These are phyloP conservation scores for Nicotiana noctiflora DNA, from an alignment of 257 asterid species.

Conservation along the genomic window DNA sequence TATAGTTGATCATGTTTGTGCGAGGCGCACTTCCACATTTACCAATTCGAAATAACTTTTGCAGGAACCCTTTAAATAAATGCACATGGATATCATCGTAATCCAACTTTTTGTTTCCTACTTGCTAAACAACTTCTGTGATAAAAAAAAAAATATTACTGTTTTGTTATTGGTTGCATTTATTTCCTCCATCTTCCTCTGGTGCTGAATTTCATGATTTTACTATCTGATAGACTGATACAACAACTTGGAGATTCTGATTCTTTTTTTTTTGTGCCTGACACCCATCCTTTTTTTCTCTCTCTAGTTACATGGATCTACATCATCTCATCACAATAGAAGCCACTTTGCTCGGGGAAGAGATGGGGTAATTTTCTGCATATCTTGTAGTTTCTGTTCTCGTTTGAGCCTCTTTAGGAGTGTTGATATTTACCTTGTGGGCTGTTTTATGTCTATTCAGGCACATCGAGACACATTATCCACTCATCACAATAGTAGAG, in stretches of 20 bases:
- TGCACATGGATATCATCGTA: neutral
- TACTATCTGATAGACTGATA: neutral
- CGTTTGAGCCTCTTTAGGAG: neutral
- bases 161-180: neutral
- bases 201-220: neutral
- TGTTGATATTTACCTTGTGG: neutral
- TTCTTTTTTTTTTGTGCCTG: neutral
- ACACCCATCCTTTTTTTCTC: neutral
- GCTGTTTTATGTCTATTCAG: conserved; percentile 10
- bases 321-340: conserved; percentile 2
- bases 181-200: neutral
- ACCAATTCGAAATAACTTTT: neutral
- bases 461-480: conserved; percentile 9
- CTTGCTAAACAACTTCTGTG: neutral
- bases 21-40: neutral
- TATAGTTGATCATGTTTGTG: neutral
- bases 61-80: neutral
- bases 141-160: neutral
- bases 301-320: neutral
- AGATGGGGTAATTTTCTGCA: conserved; percentile 10
- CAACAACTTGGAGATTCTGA: neutral
- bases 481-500: conserved; percentile 12
- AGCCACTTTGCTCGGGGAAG: neutral
- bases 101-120: neutral
- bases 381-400: neutral